These are phyloP conservation scores for Fusarium armeniacum DNA, from an alignment of 2,329 filamentous ascomycete species.

Conservation along the genomic window DNA sequence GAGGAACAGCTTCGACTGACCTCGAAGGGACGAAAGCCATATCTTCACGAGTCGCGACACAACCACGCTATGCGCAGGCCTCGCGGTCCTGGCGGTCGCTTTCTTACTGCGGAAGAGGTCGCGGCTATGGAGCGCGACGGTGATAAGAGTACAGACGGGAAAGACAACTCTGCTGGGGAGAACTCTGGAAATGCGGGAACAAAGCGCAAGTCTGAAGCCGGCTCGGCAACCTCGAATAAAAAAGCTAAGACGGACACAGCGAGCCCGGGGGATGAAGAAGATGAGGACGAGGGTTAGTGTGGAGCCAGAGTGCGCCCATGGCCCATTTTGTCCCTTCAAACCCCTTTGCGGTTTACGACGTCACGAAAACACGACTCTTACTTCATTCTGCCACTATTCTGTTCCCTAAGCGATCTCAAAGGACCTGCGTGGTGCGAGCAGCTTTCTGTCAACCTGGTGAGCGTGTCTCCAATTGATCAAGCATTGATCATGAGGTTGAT, in stretches of 20 bases:
- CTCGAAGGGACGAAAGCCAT: slow-evolving; percentile 95
- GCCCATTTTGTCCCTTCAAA: slow-evolving; percentile 49
- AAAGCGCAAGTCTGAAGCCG: slow-evolving; percentile 73
- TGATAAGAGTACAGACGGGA: slow-evolving; percentile 62
- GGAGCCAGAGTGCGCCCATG: slow-evolving; percentile 21
- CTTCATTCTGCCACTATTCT: slow-evolving; percentile 36
- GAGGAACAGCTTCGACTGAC: slow-evolving; percentile 94
- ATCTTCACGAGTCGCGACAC: slow-evolving; percentile 96
- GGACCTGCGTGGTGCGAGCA: slow-evolving; percentile 10
- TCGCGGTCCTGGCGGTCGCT: slow-evolving; percentile 92
- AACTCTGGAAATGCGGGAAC: slow-evolving; percentile 58
- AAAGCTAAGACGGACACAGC: slow-evolving; percentile 67
- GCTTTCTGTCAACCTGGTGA: slow-evolving; percentile 24
- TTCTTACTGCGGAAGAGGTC: slow-evolving; percentile 96
- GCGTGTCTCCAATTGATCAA: slow-evolving; percentile 29
- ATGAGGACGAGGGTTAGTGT: slow-evolving; percentile 60
- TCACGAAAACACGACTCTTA: slow-evolving; percentile 54
- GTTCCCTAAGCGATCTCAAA: slow-evolving; percentile 18
- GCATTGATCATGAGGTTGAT: slow-evolving; percentile 30
- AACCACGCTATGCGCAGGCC: slow-evolving; percentile 98
- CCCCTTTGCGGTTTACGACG: slow-evolving; percentile 55
- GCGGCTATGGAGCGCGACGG: slow-evolving; percentile 82
- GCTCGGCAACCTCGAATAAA: slow-evolving; percentile 65
- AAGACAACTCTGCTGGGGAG: slow-evolving; percentile 50
- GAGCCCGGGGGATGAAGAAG: slow-evolving; percentile 58